Base-by-base conservation (phyloP, 164 flowering plant species). In the Litsea cubeba region DNA sequence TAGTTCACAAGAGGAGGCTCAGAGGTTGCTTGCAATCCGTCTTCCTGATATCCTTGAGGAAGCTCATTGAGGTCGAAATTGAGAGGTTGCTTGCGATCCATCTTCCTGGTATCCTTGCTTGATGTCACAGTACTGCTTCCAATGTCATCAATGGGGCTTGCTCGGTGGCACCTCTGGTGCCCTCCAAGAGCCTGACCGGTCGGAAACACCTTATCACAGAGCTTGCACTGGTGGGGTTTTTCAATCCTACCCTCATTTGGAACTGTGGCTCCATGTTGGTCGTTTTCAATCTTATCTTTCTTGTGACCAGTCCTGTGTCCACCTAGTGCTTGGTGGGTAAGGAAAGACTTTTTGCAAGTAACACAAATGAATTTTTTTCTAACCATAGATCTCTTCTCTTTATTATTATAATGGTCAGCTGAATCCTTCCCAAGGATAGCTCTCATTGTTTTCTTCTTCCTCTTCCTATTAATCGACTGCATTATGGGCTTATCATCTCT, bases 181-280 rank as follows among this genome's bases (percentile, higher is more conserved):
- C 91, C 91, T n/a, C 89, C 91, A 18, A 88, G 78, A 4, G 91
- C 91, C 75, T 86, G 91, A 0, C 89, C 88, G 1, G 89, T 76
- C 3, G 83, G 81, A 60, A 88, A 88, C 1, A 74, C 68, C 77
- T 79, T 84, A 72, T 84, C 83, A 66, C 91, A 88, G 76, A 85
- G 83, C 23, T 81, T 73, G 72, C 90, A 87, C 86, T 82, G 83
- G 77, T 87, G 90, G 69, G 77, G 1, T 78, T 80, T 17, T 71
- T 70, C 26, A 32, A 17, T 58, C 57, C 63, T 28, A 15, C 69
- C 26, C 40, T 68, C 63, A 24, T 80, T 12, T 15, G 20, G 62
- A 40, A 7, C 62, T 20, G 69, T n/a, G 69, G 57, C 40, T 70
- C 28, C 17, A 28, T 17, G 8, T 25, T 40, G 63, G 11, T 57